Base-by-base conservation (phyloP, 495 filamentous ascomycete genomes). In the Collariella sp. region DNA sequence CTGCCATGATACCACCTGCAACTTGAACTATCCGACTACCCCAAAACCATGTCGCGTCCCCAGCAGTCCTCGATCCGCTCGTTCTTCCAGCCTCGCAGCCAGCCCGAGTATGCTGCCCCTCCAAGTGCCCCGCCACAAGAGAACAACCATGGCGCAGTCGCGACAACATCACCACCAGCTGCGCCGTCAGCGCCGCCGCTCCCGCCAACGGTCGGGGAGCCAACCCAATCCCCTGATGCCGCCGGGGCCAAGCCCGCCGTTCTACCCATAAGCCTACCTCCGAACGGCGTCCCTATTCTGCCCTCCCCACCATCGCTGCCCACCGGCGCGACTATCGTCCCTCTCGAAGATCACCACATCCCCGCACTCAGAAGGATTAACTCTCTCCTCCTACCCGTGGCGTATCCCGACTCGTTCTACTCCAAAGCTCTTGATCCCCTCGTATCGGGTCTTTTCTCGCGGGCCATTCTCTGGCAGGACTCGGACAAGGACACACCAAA, bases 401-500 rank as follows among this genome's bases (percentile, higher is more conserved):
- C 80, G 67, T 98, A 98, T 65, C 85, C 88, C 0, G 83, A 86
- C 62, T 79, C 77, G 33, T 97, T 97, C 80, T 98, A 95, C 76
- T 75, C 77, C 46, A 83, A 84, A 34, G 85, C 80, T 49, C 76
- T 90, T 58, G 74, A 83, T 6, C 85, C 91, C 24, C 72, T 82
- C 6, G 70, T 80, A 19, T 77, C 81, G 15, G 78, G 80, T 33
- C 81, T 82, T 35, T 73, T 96, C 65, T 90, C 91, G 29, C 84
- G 89, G 51, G 79, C 91, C 46, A 87, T 90, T 22, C 69, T 87
- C 62, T 76, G 74, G 59, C 67, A 64, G 22, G 71, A 76, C 56
- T 49, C 46, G 38, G 52, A 61, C 20, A 35, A 63, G 46, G 50
- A 70, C 56, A 60, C 71, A 24, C 69, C 78, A 50, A 85, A 82